These are phyloP conservation scores for Fraxinus nigra DNA, from an alignment of 305 asterid genomes.

Conservation along the genomic window DNA sequence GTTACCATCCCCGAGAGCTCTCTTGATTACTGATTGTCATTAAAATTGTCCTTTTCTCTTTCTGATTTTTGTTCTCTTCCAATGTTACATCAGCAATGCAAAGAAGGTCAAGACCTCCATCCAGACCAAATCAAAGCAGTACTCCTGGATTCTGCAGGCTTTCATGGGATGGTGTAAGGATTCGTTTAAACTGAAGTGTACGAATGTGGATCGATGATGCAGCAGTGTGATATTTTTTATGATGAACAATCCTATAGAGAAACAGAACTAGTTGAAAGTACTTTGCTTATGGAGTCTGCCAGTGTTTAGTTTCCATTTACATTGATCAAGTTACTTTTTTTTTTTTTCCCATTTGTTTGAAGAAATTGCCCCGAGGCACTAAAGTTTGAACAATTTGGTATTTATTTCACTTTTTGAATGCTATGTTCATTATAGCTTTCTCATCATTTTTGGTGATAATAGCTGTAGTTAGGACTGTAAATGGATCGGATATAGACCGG, in stretches of 20 bases:
- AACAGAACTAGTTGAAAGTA: background rate
- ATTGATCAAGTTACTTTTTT: background rate
- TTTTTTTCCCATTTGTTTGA: background rate
- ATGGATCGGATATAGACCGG: no score
- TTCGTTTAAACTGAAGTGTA: background rate
- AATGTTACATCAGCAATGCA: slow-evolving; percentile 60
- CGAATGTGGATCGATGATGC: slow-evolving; percentile 5
- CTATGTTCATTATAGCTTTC: background rate
- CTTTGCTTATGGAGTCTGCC: background rate
- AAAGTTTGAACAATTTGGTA: slow-evolving; percentile 11
- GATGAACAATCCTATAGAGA: background rate
- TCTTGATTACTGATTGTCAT: background rate
- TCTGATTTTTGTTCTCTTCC: background rate
- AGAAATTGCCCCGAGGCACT: slow-evolving; percentile 2
- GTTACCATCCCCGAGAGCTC: background rate
- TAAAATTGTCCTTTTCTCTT: background rate
- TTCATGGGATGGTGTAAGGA: slow-evolving; percentile 54
- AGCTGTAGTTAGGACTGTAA: background rate
- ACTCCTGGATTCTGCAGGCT: slow-evolving; percentile 82
- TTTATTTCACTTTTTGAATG: background rate
- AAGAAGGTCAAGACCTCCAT: slow-evolving; percentile 70
- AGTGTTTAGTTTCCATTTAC: background rate
- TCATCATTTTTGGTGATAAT: background rate
- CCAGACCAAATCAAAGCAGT: slow-evolving; percentile 86
- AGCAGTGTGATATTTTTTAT: background rate